Evolutionary conservation across 352 stramenopile species (phyloP), one percentile per base, ranked within the genome.

Genomic region (Salisapilia sapeloensis): DNA sequence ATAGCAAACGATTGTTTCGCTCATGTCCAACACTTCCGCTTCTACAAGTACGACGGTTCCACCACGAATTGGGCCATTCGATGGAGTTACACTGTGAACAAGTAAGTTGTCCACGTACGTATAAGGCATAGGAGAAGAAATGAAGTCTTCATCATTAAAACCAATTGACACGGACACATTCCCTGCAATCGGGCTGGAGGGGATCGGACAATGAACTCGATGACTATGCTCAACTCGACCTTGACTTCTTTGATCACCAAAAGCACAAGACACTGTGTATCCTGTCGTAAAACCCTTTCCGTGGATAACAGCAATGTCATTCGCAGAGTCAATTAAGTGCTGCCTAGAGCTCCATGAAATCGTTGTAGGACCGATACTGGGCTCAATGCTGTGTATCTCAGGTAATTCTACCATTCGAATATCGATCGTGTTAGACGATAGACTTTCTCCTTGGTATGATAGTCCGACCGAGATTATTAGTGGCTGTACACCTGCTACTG

Each of bases 71-170:
- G 56, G 46, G 8, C 65, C 75, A 37, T 60, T 66, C 2, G 24
- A 44, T 17, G 79, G 80, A 14, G 23, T 33, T 2, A 80, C 45
- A 2, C 19, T 14, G 2, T 35, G 26, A 40, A 84, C 44, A 4
- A 32, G 40, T 10, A 76, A 44, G 4, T 33, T 24, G 4, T 44
- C 34, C 0, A 61, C 4, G 38, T 60, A 86, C 33, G 60, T 48
- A 33, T 64, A 80, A 0, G 17, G 13, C 1, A 40, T 16, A 3
- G 24, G 24, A 29, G 48, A 44, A 6, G 48, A 25, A 1, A 67
- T 29, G 30, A 71, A 83, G 25, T 86, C 65, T 1, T 61, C 45
- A 2, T 45, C 43, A 40, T 92, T 84, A 27, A 89, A 81, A 0
- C 64, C 81, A 9, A 92, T 33, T 0, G 47, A 35, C 25, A 80